Base-by-base conservation (phyloP, 306 rosid species). In the Begonia masoniana region DNA sequence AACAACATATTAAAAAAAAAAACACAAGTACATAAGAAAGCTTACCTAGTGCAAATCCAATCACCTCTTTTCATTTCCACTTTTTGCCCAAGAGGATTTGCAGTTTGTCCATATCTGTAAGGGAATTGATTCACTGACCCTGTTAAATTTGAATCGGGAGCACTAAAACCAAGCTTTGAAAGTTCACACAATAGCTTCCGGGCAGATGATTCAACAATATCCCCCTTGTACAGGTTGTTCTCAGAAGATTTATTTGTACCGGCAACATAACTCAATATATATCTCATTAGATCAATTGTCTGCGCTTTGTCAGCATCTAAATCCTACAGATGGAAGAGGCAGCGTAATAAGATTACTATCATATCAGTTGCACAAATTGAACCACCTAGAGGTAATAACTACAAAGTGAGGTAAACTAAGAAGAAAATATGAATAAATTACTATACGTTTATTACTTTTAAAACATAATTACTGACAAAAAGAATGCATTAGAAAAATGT, bases 51-150 rank as follows among this genome's bases (percentile, higher is more conserved):
- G 73, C 96, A 91, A 71, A 79, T 62, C 99, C 99, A 91, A 65
- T 91, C 99, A 8, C 96, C 99, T 75, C 77, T 71, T 78, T 86
- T 91, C 94, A 91, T 91, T 83, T 91, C 99, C 63, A 83, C 53
- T 11, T 66, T 81, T 61, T 62, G 82, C 55, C 72, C 74, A 12
- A 68, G 55, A 49, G 77, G 60, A 53, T 43, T 56, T 10, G 6
- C 35, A 41, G 73, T 13, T 57, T 53, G 81, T 61, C 72, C 83
- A 64, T 58, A 66, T 66, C 70, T 55, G 55, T 71, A 60, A 58
- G 79, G 55, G 45, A 70, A 63, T 57, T 66, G 80, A 64, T 55
- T 77, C 68, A 60, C 57, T 4, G 71, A 42, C 49, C 70, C 81
- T 52, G 64, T 60, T 57, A 71, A 43, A 53, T 66, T 73, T 5